Base-by-base conservation (phyloP, 352 stramenopile species). In the Phytophthora agathidicida region DNA sequence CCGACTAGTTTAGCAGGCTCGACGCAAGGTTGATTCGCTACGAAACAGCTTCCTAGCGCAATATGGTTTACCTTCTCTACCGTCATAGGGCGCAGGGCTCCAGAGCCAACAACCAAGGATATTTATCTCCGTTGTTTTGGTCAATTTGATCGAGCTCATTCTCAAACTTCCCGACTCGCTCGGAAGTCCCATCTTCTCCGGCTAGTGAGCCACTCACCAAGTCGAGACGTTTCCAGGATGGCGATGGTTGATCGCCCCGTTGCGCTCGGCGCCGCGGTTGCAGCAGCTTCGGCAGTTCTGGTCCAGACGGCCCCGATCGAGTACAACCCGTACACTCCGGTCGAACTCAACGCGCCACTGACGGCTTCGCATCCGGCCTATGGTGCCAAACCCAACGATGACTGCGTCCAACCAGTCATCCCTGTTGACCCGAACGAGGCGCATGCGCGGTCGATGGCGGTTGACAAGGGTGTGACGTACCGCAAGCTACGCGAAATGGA, bases 291-390 rank as follows among this genome's bases (percentile, higher is more conserved):
- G 14, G 27, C 20, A 13, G 23, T 30, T 19, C 36, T 64, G 28
- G 55, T 47, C 3, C 20, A 41, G 26, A 27, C 45, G 3, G 17
- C 39, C 42, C 32, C 45, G 31, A 32, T 71, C 41, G 62, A 71
- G 36, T 58, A 24, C 49, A 61, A 72, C 51, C 48, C 57, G 16
- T 50, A 59, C 38, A 72, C 54, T 13, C 30, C 32, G 5, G 47
- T 53, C 8, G 57, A 56, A 13, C 26, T 51, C 30, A 51, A 65
- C 45, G 39, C 41, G 14, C 58, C 57, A 11, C 47, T 68, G 22
- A 56, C 56, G 20, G 37, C 50, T 20, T 53, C 54, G 20, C 59
- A 71, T 48, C 62, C 55, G 24, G 65, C 60, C 36, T 73, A 59
- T 49, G 62, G 47, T 31, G 61, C 33, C 11, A 60, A 59, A 33